Base-by-base conservation (phyloP, 352 stramenopile species). In the Vaucheria bursata region DNA sequence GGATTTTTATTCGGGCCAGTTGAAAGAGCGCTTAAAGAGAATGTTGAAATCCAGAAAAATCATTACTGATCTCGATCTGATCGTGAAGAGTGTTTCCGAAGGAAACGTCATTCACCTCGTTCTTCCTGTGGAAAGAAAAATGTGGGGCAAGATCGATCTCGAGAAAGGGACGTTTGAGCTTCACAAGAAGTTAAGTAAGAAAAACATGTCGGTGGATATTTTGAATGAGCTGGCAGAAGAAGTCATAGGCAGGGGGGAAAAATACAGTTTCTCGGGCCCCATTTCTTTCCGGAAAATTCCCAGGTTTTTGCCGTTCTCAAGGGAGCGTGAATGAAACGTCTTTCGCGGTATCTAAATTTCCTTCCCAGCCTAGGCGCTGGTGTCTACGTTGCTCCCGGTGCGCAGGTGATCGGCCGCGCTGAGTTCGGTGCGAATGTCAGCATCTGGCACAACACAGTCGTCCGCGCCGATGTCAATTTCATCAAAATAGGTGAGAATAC, bases 211-310 rank as follows among this genome's bases (percentile, higher is more conserved):
- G 45, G 45, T 59, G 25, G 45, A 59, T 25, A 59, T 59, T 25
- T 59, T 59, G 25, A 59, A 59, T 59, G 45, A 59, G 25, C 45
- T 59, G 45, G 45, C 45, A 18, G 45, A 59, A 59, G 45, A 59
- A 59, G 45, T 59, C 12, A 59, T 59, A 59, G 45, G 25, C 45
- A 59, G 25, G 45, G 45, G 45, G 45, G 45, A 18, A 59, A 59
- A 25, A 59, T 59, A 18, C 45, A 59, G 45, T 18, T 59, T 59
- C 45, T 59, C 45, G 45, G 12, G 18, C 45, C 45, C 45, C 45
- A 59, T 59, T 59, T 59, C 25, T 59, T 59, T 59, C 45, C 45
- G 18, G 12, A 59, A 25, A 25, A 59, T 25, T 18, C 45, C 25
- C 25, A 18, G 18, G 45, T 59, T 25, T 25, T 59, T 18, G 45